Conservation (phyloP, 768 basidiomycete species). For the Phlebiopsis gigantea region DNA sequence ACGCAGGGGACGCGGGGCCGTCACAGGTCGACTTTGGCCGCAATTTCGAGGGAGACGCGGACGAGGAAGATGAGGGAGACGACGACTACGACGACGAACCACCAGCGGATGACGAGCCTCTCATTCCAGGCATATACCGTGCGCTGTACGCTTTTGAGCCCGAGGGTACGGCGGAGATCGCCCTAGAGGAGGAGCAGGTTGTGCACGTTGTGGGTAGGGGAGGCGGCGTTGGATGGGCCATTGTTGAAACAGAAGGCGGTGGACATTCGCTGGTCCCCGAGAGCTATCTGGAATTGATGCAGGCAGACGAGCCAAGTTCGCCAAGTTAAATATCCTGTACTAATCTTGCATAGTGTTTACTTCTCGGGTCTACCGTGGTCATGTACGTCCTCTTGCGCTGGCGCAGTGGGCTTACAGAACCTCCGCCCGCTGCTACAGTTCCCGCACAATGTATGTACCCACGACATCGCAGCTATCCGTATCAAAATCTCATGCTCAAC, state of each 20-base stretch:
- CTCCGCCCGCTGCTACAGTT: neutral
- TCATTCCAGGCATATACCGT: slow-evolving; percentile 68
- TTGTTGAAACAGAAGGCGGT: slow-evolving; percentile 47
- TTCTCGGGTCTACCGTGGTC: neutral
- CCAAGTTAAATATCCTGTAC: neutral
- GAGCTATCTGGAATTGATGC: slow-evolving; percentile 63
- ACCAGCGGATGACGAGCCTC: slow-evolving; percentile 28
- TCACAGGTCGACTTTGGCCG: slow-evolving; percentile 39
- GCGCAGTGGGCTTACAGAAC: neutral
- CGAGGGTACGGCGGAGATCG: slow-evolving; percentile 81
- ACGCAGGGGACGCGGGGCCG: slow-evolving; percentile 23
- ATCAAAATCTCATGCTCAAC: neutral
- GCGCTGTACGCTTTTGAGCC: slow-evolving; percentile 77
- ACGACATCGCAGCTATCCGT: neutral
- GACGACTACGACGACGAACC: slow-evolving; percentile 24
- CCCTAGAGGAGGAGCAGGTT: slow-evolving; percentile 68
- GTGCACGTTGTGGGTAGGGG: slow-evolving; percentile 70
- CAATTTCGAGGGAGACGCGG: slow-evolving; percentile 39
- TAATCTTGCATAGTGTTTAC: neutral
- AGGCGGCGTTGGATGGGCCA: slow-evolving; percentile 78
- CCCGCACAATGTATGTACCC: neutral
- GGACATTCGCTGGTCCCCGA: slow-evolving; percentile 74
- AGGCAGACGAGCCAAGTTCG: slow-evolving; percentile 25
- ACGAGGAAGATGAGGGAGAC: slow-evolving; percentile 24
- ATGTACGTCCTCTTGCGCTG: neutral